phyloP scores from a whole-genome alignment of 2,329 filamentous ascomycete species.

The Cordyceps tenuipes region DNA sequence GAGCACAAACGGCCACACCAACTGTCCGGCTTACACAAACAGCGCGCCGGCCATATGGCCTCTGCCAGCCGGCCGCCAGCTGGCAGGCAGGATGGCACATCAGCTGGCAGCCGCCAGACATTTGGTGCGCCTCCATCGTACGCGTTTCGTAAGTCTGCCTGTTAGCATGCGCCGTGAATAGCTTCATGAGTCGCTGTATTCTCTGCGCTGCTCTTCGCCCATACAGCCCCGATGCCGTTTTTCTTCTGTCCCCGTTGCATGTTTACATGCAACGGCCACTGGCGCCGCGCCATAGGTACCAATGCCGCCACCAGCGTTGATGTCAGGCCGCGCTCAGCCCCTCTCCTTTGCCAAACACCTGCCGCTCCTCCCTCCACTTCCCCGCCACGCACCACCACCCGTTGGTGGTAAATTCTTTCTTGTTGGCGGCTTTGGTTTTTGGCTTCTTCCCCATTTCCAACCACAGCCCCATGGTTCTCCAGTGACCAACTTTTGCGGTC shows the following conservation, averaged over 20 bases:
- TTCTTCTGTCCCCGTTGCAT: not conserved
- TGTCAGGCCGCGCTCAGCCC: not conserved
- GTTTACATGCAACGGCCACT: not conserved
- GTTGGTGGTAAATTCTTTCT: not conserved
- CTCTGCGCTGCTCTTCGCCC: not conserved
- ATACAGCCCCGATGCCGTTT: not conserved
- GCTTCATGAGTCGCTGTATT: slow-evolving; percentile 1
- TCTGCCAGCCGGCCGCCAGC: slow-evolving; percentile 9
- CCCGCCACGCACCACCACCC: not conserved
- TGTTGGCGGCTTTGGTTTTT: not conserved
- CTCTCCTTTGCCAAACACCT: not conserved
- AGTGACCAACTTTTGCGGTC: not conserved
- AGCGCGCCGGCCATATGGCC: slow-evolving; percentile 4
- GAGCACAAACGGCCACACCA: not conserved
- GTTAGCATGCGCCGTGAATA: not conserved
- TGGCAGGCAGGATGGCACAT: slow-evolving; percentile 6
- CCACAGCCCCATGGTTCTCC: not conserved
- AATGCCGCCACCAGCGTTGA: not conserved
- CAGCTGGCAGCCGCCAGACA: slow-evolving; percentile 2
- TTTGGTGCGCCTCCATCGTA: slow-evolving; percentile 1
- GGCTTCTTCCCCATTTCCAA: not conserved
- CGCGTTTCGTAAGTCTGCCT: slow-evolving; percentile 9
- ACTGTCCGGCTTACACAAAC: not conserved
- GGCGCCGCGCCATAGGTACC: not conserved
- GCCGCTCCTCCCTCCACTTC: not conserved